Percentiles rank a stretch among this genome's conserved stretches.
phyloP scores from a whole-genome alignment of 148 eudicot genomes.

The Rhododendron ovatum region DNA sequence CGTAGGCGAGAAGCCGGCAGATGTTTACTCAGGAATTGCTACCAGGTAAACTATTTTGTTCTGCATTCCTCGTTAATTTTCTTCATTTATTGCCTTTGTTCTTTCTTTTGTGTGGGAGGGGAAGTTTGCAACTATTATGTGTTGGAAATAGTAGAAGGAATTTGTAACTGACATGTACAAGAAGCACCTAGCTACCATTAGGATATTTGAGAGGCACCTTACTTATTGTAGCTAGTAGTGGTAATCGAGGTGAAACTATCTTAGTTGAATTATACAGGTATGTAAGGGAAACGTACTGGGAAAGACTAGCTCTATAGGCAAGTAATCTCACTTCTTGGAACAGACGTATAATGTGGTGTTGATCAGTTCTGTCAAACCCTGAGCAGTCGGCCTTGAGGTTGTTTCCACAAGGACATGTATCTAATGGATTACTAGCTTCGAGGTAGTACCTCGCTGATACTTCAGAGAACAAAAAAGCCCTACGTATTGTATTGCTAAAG shows the following conservation, averaged over 20 bases:
- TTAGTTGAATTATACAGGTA: not conserved
- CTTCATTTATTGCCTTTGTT: not conserved
- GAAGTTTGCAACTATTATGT: not conserved
- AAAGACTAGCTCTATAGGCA: not conserved
- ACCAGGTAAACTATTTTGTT: conserved; percentile 45
- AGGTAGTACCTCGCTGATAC: no score
- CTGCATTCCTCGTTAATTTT: not conserved
- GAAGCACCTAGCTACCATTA: not conserved
- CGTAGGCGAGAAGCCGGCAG: conserved; percentile 90
- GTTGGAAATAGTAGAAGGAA: not conserved
- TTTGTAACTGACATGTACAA: not conserved
- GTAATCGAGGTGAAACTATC: not conserved
- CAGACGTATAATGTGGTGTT: not conserved
- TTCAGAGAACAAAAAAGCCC: no score
- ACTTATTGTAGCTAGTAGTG: not conserved
- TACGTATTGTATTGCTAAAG: no score
- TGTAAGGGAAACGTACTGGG: not conserved
- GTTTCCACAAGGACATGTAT: not conserved
- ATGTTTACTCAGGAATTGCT: conserved; percentile 97
- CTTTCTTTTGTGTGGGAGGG: not conserved
- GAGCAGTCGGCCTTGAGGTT: not conserved
- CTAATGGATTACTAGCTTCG: not conserved
- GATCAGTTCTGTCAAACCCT: not conserved
- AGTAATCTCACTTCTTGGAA: not conserved
- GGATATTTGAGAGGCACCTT: not conserved